Conservation (phyloP, 352 stramenopile species). For the Phytophthora podocarpi region DNA sequence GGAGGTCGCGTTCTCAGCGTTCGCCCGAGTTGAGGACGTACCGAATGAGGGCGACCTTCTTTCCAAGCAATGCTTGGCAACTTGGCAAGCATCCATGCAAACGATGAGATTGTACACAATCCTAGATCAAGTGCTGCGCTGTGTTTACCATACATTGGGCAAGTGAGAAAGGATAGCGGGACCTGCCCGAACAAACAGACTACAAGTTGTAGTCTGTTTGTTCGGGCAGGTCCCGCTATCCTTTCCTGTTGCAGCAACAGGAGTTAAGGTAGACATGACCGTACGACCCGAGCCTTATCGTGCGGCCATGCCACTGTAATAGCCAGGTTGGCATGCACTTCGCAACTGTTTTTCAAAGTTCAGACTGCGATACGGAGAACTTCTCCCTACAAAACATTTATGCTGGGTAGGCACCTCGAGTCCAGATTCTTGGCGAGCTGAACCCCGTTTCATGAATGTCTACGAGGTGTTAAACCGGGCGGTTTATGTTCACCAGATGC, state of each 20-base stretch:
- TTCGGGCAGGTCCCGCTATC: background rate
- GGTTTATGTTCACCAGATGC: background rate
- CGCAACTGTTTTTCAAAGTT: background rate
- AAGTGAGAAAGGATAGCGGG: too few relatives aligned
- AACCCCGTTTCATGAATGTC: too few relatives aligned
- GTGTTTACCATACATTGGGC: background rate
- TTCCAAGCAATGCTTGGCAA: too few relatives aligned
- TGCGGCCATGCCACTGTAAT: slow-evolving; percentile 3
- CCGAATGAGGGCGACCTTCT: too few relatives aligned
- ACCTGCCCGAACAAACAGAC: background rate
- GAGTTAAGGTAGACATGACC: too few relatives aligned
- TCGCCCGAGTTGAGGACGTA: too few relatives aligned
- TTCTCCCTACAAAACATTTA: background rate
- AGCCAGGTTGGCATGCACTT: slow-evolving; percentile 6
- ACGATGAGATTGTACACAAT: background rate
- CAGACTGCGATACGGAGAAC: too few relatives aligned
- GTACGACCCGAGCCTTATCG: background rate
- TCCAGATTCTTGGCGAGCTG: too few relatives aligned
- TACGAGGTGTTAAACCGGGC: background rate
- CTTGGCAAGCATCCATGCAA: background rate
- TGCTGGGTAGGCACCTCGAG: too few relatives aligned
- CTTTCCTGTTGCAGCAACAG: too few relatives aligned
- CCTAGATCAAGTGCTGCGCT: slow-evolving; percentile 2
- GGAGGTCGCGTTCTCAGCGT: too few relatives aligned
- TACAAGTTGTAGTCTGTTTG: too few relatives aligned